Conservation (phyloP, 2,329 filamentous ascomycete genomes). For the Nothopassalora personata region DNA sequence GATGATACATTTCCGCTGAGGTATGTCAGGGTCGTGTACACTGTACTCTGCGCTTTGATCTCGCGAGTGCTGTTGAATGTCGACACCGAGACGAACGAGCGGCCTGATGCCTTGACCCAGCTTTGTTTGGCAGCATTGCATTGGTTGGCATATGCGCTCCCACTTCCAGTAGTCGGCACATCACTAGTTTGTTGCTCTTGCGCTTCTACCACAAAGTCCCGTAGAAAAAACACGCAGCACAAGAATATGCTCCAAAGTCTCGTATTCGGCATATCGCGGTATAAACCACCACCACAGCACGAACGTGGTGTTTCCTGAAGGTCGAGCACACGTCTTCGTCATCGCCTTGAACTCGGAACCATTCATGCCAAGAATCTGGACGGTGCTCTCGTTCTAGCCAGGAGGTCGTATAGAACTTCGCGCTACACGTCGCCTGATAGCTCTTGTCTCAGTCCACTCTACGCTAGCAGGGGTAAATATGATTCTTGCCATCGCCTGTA, state of each 20-base stretch:
- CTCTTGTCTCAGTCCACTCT: too few relatives aligned
- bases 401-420: neutral
- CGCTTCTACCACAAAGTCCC: neutral
- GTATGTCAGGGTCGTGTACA: constrained; percentile 6
- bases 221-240: neutral
- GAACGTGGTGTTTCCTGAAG: neutral
- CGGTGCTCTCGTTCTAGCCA: neutral
- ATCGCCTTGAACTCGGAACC: neutral
- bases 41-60: neutral
- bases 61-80: constrained; percentile 3
- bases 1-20: neutral
- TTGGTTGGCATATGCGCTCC: constrained; percentile 5
- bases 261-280: neutral
- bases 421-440: neutral
- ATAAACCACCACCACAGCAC: neutral
- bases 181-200: neutral
- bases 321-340: neutral
- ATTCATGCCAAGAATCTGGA: neutral
- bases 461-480: too few relatives aligned
- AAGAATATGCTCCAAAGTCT: neutral
- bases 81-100: constrained; percentile 2
- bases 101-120: constrained; percentile 2
- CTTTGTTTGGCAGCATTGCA: constrained; percentile 11
- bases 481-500: too few relatives aligned
- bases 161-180: neutral